These are phyloP conservation scores for Cenococcum geophilum DNA, from an alignment of 495 filamentous ascomycete species.

Conservation along the genomic window DNA sequence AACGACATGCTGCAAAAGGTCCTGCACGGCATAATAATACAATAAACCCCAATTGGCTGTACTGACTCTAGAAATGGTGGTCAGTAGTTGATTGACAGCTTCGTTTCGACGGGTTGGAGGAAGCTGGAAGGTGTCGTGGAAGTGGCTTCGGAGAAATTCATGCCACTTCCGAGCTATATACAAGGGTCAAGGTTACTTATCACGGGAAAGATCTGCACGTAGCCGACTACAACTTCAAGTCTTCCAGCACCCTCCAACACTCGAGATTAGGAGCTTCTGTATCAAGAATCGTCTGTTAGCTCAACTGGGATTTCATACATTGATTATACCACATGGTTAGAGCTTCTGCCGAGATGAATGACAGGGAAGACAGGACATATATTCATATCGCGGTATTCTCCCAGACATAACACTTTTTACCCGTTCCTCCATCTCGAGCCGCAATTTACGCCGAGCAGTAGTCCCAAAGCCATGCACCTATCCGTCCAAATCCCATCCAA, in stretches of 20 bases:
- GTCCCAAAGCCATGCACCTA: slow-evolving; percentile 10
- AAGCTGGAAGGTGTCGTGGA: background rate
- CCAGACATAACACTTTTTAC: slow-evolving; percentile 27
- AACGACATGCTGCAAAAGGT: too few species aligned
- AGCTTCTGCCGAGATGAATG: background rate
- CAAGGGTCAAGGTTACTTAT: slow-evolving; percentile 1
- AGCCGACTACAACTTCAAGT: background rate
- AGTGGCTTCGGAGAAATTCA: background rate
- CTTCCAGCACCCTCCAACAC: background rate
- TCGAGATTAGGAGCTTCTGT: background rate
- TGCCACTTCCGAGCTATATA: background rate
- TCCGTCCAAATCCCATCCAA: slow-evolving; percentile 13
- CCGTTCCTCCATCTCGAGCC: slow-evolving; percentile 16
- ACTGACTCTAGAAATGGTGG: too few species aligned
- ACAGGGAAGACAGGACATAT: slow-evolving; percentile 12
- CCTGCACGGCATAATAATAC: too few species aligned
- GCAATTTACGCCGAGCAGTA: slow-evolving; percentile 14
- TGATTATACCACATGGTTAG: too few species aligned
- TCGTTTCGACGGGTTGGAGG: too few species aligned
- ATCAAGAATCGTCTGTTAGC: too few species aligned
- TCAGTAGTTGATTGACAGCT: too few species aligned
- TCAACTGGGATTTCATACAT: too few species aligned
- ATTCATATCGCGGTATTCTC: slow-evolving; percentile 28
- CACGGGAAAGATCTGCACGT: slow-evolving; percentile 4
- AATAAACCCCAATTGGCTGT: too few species aligned